phyloP scores from a whole-genome alignment of 148 eudicot species.

The Silene latifolia region DNA sequence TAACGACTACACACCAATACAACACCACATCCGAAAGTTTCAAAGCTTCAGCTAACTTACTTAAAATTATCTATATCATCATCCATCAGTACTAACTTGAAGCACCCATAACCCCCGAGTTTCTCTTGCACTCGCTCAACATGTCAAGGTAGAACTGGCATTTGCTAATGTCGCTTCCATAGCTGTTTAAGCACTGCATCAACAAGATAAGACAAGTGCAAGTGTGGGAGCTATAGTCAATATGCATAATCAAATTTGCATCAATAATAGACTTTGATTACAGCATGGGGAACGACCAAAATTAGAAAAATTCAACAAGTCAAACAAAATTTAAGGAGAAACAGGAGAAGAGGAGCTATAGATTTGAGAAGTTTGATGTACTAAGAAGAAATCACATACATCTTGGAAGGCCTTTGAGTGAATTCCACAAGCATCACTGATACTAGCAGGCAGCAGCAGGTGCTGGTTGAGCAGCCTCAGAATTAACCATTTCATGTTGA shows the following conservation, averaged over 20 bases:
- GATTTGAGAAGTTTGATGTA: constrained; percentile 2
- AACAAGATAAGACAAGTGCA: not conserved
- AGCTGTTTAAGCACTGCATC: constrained; percentile 38
- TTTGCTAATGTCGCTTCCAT: constrained; percentile 73
- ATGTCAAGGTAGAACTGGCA: constrained; percentile 96
- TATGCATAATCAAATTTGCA: not conserved
- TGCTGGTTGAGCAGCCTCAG: constrained; percentile 49
- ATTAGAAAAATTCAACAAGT: no score
- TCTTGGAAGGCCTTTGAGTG: constrained; percentile 83
- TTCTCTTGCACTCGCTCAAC: constrained; percentile 71
- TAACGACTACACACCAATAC: not conserved
- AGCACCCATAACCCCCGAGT: constrained; percentile 51
- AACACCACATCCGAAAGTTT: constrained; percentile 10
- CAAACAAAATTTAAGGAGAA: not conserved
- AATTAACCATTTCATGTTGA: constrained; percentile 57
- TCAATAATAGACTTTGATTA: not conserved
- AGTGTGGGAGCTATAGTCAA: not conserved
- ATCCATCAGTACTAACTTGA: constrained; percentile 19
- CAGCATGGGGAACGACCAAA: no score
- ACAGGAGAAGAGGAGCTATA: not conserved
- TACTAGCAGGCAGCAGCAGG: constrained; percentile 29
- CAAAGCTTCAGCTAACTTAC: constrained; percentile 10
- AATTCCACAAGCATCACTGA: constrained; percentile 59
- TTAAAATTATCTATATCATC: not conserved
- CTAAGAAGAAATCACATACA: constrained; percentile 26